phyloP scores from a whole-genome alignment of 192 early-diverging fungal species.

The Jimgerdemannia flammicorona region DNA sequence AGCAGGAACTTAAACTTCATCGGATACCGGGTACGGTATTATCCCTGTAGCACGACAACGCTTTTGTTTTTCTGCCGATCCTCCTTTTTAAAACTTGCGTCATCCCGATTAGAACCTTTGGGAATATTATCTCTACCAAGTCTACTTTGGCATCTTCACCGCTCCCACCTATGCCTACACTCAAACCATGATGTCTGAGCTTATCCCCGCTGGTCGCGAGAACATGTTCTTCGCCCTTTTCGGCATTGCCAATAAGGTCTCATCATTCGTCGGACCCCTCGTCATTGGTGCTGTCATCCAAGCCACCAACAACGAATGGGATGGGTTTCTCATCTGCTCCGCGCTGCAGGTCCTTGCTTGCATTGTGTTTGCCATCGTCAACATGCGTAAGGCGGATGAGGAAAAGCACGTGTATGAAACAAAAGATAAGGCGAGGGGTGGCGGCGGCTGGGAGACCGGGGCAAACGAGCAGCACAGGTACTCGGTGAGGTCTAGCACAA shows the following conservation, averaged over 20 bases:
- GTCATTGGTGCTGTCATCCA: constrained; percentile 30
- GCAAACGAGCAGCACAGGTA: too few species aligned
- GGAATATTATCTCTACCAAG: constrained; percentile 28
- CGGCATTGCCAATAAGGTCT: constrained; percentile 35
- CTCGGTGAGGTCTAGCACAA: too few species aligned
- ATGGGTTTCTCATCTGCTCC: constrained; percentile 14
- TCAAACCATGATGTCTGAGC: constrained; percentile 37
- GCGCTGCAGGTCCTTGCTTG: constrained; percentile 10
- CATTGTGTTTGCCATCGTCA: constrained; percentile 12
- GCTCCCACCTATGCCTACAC: constrained; percentile 34
- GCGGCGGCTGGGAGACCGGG: too few species aligned
- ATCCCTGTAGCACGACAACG: neutral
- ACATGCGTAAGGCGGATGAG: constrained; percentile 16
- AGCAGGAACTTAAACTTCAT: constrained; percentile 1
- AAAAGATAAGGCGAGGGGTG: neutral
- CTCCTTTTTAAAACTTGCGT: too few species aligned
- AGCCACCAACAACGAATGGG: constrained; percentile 19
- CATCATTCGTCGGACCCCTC: constrained; percentile 34
- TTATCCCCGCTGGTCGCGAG: constrained; percentile 33
- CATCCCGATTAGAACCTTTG: neutral
- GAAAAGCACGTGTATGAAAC: neutral
- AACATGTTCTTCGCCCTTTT: constrained; percentile 43
- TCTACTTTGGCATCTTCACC: constrained; percentile 22
- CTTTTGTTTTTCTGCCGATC: too few species aligned
- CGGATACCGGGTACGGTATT: constrained; percentile 13